Conservation (phyloP, 805 yeast species). For the Wickerhamiella shivajii region DNA sequence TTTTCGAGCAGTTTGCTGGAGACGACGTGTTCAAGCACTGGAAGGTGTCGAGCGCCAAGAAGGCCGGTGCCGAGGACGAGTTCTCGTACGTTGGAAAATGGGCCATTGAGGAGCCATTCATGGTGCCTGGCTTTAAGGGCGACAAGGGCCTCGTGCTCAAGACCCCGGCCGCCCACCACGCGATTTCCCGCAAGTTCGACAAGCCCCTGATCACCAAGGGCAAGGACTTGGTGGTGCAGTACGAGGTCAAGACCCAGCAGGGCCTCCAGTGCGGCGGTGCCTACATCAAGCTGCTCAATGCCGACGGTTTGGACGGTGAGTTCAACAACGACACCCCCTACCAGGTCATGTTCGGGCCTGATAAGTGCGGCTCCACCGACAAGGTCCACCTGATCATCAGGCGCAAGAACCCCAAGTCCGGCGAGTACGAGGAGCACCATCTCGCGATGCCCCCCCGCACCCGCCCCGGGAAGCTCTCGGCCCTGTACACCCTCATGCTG, state of each 20-base stretch:
- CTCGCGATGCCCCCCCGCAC: slow-evolving; percentile 55
- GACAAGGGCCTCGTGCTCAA: slow-evolving; percentile 71
- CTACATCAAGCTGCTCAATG: slow-evolving; percentile 57
- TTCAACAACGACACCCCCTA: slow-evolving; percentile 58
- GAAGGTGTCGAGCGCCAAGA: slow-evolving; percentile 40
- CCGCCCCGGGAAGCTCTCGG: slow-evolving; percentile 35
- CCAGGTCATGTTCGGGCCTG: slow-evolving; percentile 91
- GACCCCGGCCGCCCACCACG: slow-evolving; percentile 66
- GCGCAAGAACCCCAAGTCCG: slow-evolving; percentile 40
- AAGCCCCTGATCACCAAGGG: slow-evolving; percentile 43
- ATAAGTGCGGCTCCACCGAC: slow-evolving; percentile 69
- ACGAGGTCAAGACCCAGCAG: slow-evolving; percentile 73
- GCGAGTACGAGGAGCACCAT: slow-evolving; percentile 53
- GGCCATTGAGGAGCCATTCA: slow-evolving; percentile 50
- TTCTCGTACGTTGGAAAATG: slow-evolving; percentile 59
- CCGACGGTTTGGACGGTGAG: slow-evolving; percentile 28
- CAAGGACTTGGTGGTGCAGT: slow-evolving; percentile 67
- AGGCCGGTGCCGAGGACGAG: slow-evolving; percentile 32
- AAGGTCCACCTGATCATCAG: slow-evolving; percentile 65
- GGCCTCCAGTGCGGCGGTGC: slow-evolving; percentile 82
- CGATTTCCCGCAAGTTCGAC: slow-evolving; percentile 53
- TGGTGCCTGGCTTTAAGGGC: slow-evolving; percentile 42
- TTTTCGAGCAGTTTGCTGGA: slow-evolving; percentile 26
- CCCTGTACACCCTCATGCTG: slow-evolving; percentile 65
- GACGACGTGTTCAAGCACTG: slow-evolving; percentile 27